Evolutionary conservation across 345 rosid genomes (phyloP), one percentile per base, ranked within the genome.

Genomic region (Moricandia moricandioides): DNA sequence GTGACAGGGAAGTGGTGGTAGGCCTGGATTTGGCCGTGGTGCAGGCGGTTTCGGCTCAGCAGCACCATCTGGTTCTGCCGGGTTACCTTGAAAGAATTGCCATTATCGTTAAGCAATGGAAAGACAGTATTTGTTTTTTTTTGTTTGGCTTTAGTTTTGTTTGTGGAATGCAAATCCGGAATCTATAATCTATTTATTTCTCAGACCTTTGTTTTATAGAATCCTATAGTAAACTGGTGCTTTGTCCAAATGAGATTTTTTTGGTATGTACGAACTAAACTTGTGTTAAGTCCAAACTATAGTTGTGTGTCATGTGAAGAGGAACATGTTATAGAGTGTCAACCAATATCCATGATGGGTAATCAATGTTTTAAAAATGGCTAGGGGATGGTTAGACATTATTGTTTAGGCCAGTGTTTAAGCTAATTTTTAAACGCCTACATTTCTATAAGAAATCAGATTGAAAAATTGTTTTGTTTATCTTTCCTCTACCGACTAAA

Each of bases 11-110:
- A 17, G 89, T 67, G 88, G 94, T 71, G 88, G 87, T 57, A 87
- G 94, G 73, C 86, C 89, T 65, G 87, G 85, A 2, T 89, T 89
- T 81, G 97, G 97, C 60, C 91, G 94, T 45, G 92, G 97, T 34
- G 95, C 88, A 49, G 91, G 92, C 8, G 85, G 91, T 60, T 83
- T 57, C 56, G 74, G 87, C 14, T 87, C 77, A 35, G 62, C 82
- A 54, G 84, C 84, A 7, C 85, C 86, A 30, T 75, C 86, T 62
- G 83, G 86, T 45, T 81, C 89, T 1, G n/a, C n/a, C n/a, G 85
- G 76, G 6, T 81, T 86, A 10, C 67, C 88, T 73, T 88, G 79
- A 88, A 77, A 72, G 8, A 1, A 2, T 55, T 39, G 27, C n/a
- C 17, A 12, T 52, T 3, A 14, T 14, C 29, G 16, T 74, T 47